Conservation (phyloP, 495 filamentous ascomycete species). For the Cercophora newfieldiana region DNA sequence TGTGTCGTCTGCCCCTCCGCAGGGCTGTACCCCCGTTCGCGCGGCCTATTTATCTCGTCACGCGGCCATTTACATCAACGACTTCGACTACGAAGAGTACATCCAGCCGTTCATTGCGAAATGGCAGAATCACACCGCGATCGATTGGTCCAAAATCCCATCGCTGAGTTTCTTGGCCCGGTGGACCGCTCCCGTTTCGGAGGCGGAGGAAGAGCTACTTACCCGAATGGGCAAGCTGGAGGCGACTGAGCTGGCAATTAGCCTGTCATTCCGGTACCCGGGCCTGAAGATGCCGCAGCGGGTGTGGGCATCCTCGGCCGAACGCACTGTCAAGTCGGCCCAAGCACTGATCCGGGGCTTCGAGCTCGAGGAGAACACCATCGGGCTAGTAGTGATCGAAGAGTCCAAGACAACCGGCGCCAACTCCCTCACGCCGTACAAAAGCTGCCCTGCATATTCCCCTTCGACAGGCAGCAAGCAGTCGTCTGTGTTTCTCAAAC, state of each 20-base stretch:
- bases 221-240: slow-evolving; percentile 47
- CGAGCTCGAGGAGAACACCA: slow-evolving; percentile 44
- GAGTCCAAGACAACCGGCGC: slow-evolving; percentile 43
- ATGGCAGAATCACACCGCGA: slow-evolving; percentile 40
- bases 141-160: slow-evolving; percentile 41
- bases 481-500: slow-evolving; percentile 38
- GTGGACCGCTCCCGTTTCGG: slow-evolving; percentile 44
- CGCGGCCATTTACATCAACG: slow-evolving; percentile 52
- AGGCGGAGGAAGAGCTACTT: slow-evolving; percentile 45
- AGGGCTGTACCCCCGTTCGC: slow-evolving; percentile 43
- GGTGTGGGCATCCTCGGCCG: slow-evolving; percentile 51
- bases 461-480: slow-evolving; percentile 47
- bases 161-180: slow-evolving; percentile 40
- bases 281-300: slow-evolving; percentile 41
- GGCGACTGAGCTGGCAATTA: slow-evolving; percentile 41
- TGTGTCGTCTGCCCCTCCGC: slow-evolving; percentile 34
- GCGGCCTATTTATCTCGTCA: slow-evolving; percentile 49
- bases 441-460: slow-evolving; percentile 49
- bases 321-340: slow-evolving; percentile 47
- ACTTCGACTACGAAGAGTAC: slow-evolving; percentile 50
- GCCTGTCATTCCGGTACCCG: slow-evolving; percentile 48
- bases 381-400: slow-evolving; percentile 40
- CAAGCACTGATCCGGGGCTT: slow-evolving; percentile 44
- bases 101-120: slow-evolving; percentile 49
- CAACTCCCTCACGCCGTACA: slow-evolving; percentile 50